These are phyloP conservation scores for Crithidia brevicula DNA, from an alignment of 208 protist genomes.

Conservation along the genomic window DNA sequence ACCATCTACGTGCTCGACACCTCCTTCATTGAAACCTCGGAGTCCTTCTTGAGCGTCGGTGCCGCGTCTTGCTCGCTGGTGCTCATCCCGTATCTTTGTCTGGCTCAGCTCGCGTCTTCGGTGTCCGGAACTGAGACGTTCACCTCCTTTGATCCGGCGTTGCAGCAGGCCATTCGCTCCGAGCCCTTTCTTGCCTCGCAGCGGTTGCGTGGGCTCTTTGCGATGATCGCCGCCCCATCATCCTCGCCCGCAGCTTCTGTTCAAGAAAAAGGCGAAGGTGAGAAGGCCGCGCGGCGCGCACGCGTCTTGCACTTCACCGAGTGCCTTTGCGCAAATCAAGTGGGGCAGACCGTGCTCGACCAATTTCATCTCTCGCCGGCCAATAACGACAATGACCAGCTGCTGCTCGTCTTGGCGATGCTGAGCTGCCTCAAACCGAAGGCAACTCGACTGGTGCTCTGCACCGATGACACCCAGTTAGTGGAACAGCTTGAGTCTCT, in stretches of 20 bases:
- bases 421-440: slow-evolving; percentile 45
- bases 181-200: slow-evolving; percentile 76
- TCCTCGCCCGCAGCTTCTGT: background rate
- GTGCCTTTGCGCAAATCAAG: slow-evolving; percentile 63
- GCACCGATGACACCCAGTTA: slow-evolving; percentile 67
- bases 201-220: slow-evolving; percentile 64
- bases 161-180: slow-evolving; percentile 50
- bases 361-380: slow-evolving; percentile 32
- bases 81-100: slow-evolving; percentile 61
- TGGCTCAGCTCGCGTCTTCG: slow-evolving; percentile 66
- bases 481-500: slow-evolving; percentile 21
- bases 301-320: slow-evolving; percentile 86
- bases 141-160: slow-evolving; percentile 63
- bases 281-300: background rate
- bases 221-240: slow-evolving; percentile 28
- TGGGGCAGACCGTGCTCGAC: slow-evolving; percentile 13
- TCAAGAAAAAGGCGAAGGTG: background rate
- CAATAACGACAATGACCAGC: slow-evolving; percentile 66
- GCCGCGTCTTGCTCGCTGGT: slow-evolving; percentile 35
- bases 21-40: slow-evolving; percentile 85
- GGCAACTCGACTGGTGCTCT: slow-evolving; percentile 50
- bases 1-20: slow-evolving; percentile 78
- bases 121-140: slow-evolving; percentile 33
- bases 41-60: slow-evolving; percentile 68
- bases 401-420: slow-evolving; percentile 76